A percentile compares a stretch with the other conserved stretches of the same genome.
phyloP scores from a whole-genome alignment of 495 filamentous ascomycete species.

The Patellaria atrata region DNA sequence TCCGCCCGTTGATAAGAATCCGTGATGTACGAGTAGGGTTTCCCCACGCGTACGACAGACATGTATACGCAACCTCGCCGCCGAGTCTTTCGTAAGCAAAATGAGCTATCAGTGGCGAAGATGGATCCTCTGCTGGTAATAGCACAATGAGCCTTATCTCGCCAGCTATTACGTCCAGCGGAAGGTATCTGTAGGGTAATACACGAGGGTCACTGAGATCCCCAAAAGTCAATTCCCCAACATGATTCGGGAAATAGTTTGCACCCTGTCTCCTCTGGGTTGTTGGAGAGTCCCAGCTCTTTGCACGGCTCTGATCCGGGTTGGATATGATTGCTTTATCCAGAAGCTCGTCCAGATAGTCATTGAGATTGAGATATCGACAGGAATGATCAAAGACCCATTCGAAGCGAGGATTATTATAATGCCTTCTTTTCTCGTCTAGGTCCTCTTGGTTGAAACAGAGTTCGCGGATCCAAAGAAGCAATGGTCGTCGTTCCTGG shows the following conservation, averaged over 20 bases:
- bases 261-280: not conserved
- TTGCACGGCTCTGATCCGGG: not conserved
- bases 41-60: not conserved
- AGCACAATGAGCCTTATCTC: not conserved
- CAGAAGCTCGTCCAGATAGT: not conserved
- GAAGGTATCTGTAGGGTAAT: not conserved
- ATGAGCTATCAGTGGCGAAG: not conserved
- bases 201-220: not conserved
- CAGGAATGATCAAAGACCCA: not conserved
- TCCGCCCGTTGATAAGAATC: conserved; percentile 1
- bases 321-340: not conserved
- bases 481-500: not conserved
- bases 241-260: not conserved
- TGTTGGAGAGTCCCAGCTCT: not conserved
- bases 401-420: not conserved
- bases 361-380: not conserved
- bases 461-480: conserved; percentile 1
- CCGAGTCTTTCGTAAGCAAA: not conserved
- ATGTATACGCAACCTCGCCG: not conserved
- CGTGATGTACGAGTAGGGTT: not conserved
- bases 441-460: conserved; percentile 1
- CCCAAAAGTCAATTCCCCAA: not conserved
- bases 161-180: not conserved
- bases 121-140: not conserved
- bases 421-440: not conserved